Evolutionary conservation across 305 asterid species (phyloP).

Genomic region (Rubia peregrina): DNA sequence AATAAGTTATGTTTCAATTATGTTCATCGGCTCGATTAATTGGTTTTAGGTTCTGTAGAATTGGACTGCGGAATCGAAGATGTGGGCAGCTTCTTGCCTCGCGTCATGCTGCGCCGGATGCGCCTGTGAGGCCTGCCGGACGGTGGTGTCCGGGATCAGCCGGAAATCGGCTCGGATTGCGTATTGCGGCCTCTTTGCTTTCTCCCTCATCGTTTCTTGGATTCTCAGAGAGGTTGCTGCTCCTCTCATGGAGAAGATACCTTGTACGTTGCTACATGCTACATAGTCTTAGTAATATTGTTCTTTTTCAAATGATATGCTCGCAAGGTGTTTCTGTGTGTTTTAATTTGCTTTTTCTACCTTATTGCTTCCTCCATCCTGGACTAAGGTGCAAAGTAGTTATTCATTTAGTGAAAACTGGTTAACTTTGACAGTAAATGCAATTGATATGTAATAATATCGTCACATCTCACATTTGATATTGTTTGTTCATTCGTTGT

Average conservation of each 20-base stretch:
- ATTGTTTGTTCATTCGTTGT: neutral
- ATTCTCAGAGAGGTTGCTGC: conserved; percentile 94
- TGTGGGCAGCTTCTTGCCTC: conserved; percentile 97
- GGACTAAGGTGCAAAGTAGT: neutral
- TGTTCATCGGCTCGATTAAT: neutral
- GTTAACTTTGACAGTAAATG: neutral
- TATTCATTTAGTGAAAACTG: neutral
- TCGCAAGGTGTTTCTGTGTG: neutral
- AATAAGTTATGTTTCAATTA: neutral
- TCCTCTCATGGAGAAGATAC: conserved; percentile 87
- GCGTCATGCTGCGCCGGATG: conserved; percentile 91
- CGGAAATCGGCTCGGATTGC: conserved; percentile 94
- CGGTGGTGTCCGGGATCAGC: conserved; percentile 83
- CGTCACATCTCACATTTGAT: neutral
- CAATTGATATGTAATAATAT: neutral
- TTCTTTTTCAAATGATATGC: neutral
- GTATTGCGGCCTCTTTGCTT: conserved; percentile 84
- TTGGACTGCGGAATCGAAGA: conserved; percentile 23
- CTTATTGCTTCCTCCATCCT: neutral
- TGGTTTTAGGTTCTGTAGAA: conserved; percentile 18
- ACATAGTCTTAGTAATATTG: neutral
- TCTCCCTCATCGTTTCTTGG: conserved; percentile 83
- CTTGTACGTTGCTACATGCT: conserved; percentile 40
- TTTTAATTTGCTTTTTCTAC: neutral
- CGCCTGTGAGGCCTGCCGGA: conserved; percentile 83